Evolutionary conservation across 495 filamentous ascomycete genomes (phyloP).

Genomic region (Ascobolus immersus): DNA sequence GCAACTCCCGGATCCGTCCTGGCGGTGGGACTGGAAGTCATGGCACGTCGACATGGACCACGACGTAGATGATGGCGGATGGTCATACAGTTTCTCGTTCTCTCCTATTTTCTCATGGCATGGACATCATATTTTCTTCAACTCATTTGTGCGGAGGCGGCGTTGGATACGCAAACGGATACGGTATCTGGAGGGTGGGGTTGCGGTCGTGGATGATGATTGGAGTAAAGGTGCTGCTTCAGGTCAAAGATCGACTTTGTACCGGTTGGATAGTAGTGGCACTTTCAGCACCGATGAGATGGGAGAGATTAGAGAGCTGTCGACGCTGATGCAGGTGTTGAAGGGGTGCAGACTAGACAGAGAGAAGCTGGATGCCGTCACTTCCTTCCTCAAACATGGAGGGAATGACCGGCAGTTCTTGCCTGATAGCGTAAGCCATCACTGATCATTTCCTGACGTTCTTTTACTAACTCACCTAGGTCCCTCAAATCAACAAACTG

Average conservation of each 20-base stretch:
- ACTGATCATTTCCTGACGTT: slow-evolving; percentile 4
- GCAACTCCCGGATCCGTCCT: slow-evolving; percentile 81
- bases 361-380: slow-evolving; percentile 62
- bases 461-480: slow-evolving; percentile 17
- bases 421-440: slow-evolving; percentile 27
- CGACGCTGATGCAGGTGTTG: slow-evolving; percentile 35
- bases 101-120: slow-evolving; percentile 59
- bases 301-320: slow-evolving; percentile 40
- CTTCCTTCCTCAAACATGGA: slow-evolving; percentile 51
- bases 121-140: slow-evolving; percentile 69
- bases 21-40: slow-evolving; percentile 84
- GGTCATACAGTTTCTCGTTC: slow-evolving; percentile 86
- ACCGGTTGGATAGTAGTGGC: slow-evolving; percentile 1
- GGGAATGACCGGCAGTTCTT: slow-evolving; percentile 61
- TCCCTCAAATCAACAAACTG: slow-evolving; percentile 59
- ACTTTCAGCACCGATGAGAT: slow-evolving; percentile 8
- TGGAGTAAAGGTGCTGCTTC: slow-evolving; percentile 10
- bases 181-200: slow-evolving; percentile 8
- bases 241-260: slow-evolving; percentile 12
- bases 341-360: slow-evolving; percentile 53
- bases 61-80: slow-evolving; percentile 78
- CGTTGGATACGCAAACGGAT: slow-evolving; percentile 66
- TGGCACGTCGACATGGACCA: slow-evolving; percentile 84
- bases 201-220: slow-evolving; percentile 7
- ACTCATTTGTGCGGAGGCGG: slow-evolving; percentile 69